These are phyloP conservation scores for Vigna hirtella DNA, from an alignment of 306 rosid genomes.

Conservation along the genomic window DNA sequence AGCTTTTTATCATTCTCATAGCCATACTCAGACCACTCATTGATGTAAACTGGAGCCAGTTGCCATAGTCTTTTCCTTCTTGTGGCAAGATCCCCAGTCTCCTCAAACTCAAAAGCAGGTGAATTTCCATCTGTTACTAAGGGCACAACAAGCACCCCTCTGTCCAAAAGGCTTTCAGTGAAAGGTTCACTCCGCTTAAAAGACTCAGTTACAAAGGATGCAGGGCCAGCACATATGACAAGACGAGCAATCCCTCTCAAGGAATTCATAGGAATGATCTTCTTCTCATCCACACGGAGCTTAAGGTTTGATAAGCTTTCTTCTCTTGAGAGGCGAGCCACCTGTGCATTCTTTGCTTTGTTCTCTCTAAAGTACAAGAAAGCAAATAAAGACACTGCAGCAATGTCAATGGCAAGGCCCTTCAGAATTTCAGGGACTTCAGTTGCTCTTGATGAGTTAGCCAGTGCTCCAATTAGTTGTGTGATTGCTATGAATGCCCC, in stretches of 20 bases:
- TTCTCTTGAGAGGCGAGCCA: constrained; percentile 84
- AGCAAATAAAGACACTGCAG: constrained; percentile 80
- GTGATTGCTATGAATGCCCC: constrained; percentile 80
- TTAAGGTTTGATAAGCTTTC: constrained; percentile 83
- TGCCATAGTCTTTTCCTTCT: constrained; percentile 93
- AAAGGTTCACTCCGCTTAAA: constrained; percentile 77
- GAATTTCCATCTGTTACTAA: constrained; percentile 71
- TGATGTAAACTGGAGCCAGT: constrained; percentile 62
- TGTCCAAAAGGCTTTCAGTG: constrained; percentile 75
- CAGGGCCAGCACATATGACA: constrained; percentile 89
- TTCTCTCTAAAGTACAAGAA: constrained; percentile 79
- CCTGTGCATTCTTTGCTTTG: constrained; percentile 78
- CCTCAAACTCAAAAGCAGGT: constrained; percentile 69
- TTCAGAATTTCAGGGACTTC: constrained; percentile 61
- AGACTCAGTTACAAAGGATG: constrained; percentile 67
- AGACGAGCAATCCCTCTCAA: constrained; percentile 88
- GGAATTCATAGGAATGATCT: constrained; percentile 66
- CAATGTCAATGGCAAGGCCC: constrained; percentile 84
- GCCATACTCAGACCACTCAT: constrained; percentile 85
- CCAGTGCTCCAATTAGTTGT: constrained; percentile 73
- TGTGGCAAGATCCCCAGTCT: constrained; percentile 50
- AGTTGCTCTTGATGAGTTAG: constrained; percentile 71
- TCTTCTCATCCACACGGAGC: constrained; percentile 78
- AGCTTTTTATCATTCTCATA: not conserved
- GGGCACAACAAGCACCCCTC: constrained; percentile 93